phyloP scores from a whole-genome alignment of 2,329 filamentous ascomycete species.

The Trichoderma sp. region DNA sequence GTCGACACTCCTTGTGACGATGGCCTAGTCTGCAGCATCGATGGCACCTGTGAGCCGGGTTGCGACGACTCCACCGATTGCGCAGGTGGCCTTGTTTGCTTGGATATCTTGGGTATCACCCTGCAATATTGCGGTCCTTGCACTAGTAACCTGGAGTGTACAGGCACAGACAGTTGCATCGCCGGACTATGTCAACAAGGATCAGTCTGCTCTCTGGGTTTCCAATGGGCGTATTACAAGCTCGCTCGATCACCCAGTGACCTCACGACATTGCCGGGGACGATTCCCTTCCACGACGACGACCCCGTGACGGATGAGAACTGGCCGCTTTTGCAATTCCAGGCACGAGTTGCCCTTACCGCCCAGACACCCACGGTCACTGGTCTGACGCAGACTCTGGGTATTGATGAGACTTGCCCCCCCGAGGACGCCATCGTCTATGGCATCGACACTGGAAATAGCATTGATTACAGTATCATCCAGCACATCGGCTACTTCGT shows the following conservation, averaged over 20 bases:
- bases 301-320: background rate
- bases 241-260: background rate
- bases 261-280: background rate
- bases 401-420: background rate
- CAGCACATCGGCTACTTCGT: slow-evolving; percentile 8
- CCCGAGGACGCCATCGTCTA: background rate
- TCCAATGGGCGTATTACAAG: background rate
- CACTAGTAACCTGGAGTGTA: background rate
- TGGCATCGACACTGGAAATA: background rate
- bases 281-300: background rate
- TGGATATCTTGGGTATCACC: background rate
- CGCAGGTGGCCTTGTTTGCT: background rate
- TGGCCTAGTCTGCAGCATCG: background rate
- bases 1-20: background rate
- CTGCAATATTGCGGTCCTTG: background rate
- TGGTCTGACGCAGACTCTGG: background rate
- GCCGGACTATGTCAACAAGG: background rate
- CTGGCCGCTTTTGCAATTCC: background rate
- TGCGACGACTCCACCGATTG: background rate
- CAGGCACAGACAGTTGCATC: background rate
- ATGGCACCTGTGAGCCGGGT: background rate
- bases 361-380: background rate
- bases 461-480: slow-evolving; percentile 1
- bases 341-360: background rate
- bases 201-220: background rate